Base-by-base conservation (phyloP, 2,329 filamentous ascomycete species). In the Paecilomyces dactylethromorphus region DNA sequence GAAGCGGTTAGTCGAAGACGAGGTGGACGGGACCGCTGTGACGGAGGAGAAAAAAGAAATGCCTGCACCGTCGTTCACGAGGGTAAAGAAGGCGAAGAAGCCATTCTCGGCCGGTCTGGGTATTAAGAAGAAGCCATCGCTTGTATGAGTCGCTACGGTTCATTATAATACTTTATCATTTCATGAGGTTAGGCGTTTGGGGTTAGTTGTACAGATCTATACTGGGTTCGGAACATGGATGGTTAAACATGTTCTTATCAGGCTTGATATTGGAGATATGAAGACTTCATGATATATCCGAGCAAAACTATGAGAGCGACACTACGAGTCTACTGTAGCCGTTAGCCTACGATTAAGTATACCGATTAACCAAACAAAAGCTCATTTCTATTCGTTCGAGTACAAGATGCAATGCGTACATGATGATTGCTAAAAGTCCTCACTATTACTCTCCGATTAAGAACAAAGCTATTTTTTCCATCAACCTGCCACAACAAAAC, bases 1-100 rank as follows among this genome's bases (percentile, higher is more conserved):
- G 10, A 78, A 80, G 64, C 76, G 81, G 50, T 67, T 82, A 4
- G 76, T 82, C n/a, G 79, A 81, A n/a, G 79, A 82, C 26, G 79
- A 81, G 39, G 73, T 79, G 33, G 64, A 62, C 50, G 68, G 66
- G 12, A 64, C 63, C 13, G 45, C 59, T 33, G 56, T 65, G 35
- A 65, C 32, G 65, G 70, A 33, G 72, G 77, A 78, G 56, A 66
- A 66, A 53, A 57, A 61, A 12, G 62, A 67, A 11, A 67, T 67
- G 58, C 79, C 81, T 63, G 78, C 85, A 1, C 81, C 83, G 4
- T 85, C 84, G 0, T 95, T 93, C 69, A 89, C 89, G 73, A 82
- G 89, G 60, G 84, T 86, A 51, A 81, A 88, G 54, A 96, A 96
- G 78, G 88, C 91, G 77, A 97, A 96, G 78, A 96, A 94, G 75